Base-by-base conservation (phyloP, 495 filamentous ascomycete species). In the Neurospora africana region DNA sequence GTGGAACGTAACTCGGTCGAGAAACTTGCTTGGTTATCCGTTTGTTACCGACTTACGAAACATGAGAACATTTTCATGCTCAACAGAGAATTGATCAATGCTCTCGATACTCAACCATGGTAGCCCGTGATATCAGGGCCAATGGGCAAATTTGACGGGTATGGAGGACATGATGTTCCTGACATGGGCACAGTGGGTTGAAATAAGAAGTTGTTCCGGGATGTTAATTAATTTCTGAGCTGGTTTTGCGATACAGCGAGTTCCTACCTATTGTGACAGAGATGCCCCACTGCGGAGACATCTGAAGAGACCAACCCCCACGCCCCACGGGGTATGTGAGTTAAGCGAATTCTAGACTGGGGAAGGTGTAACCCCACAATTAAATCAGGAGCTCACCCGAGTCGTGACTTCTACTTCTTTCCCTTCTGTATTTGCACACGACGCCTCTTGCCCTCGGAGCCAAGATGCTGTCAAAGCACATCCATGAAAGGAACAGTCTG, bases 281-380 rank as follows among this genome's bases (percentile, higher is more conserved):
- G 35, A 58, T 36, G 33, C 43, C 44, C 35, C 40, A 37, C 43
- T 53, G 65, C 40, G 68, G 68, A 23, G 71, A 23, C 27, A n/a
- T n/a, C n/a, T n/a, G n/a, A 33, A 30, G 53, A 61, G 23, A 33
- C 53, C 53, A 39, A 74, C 77, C 78, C 77, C 78, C 77, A 79
- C 78, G 76, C 78, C 77, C 77, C 77, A 79, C 68, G 76, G 77
- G 76, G 76, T 75, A 69, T 70, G 19, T 68, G 47, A 72, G 69
- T 58, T 74, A 72, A 68, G 71, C 67, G 53, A 23, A 69, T 30
- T 43, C 38, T 68, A 36, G 68, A 27, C 72, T 58, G 38, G 44
- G 70, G 73, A 43, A 40, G 73, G 36, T 72, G 75, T 61, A 75
- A 75, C 75, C 75, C 75, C 75, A 75, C 75, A 74, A 76, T 76